Conservation (phyloP, 345 rosid species). For the Balakata baccata region DNA sequence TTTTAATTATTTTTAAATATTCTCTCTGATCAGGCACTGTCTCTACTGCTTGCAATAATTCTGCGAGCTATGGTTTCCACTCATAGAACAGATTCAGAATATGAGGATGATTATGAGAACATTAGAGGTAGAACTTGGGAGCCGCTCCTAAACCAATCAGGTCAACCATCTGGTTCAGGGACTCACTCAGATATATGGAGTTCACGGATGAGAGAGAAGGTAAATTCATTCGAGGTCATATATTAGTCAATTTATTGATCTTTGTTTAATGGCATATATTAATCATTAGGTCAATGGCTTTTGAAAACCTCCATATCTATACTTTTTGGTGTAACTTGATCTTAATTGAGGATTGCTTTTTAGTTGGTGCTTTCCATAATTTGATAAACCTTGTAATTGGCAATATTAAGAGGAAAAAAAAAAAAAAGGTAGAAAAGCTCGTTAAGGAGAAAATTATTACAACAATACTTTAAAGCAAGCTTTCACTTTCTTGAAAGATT, state of each 20-base stretch:
- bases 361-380: neutral
- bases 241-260: neutral
- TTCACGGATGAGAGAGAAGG: conserved; percentile 81
- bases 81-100: conserved; percentile 38
- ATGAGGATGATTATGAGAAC: conserved; percentile 62
- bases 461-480: neutral
- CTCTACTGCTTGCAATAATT: conserved; percentile 64
- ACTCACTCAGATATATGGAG: conserved; percentile 59
- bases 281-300: neutral
- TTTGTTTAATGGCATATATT: neutral
- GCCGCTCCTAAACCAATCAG: conserved; percentile 67
- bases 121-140: conserved; percentile 56
- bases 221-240: conserved; percentile 20
- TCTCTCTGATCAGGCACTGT: conserved; percentile 47
- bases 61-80: conserved; percentile 70
- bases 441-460: neutral
- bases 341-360: neutral
- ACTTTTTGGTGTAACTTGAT: neutral
- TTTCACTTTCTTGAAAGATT: neutral
- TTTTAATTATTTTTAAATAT: neutral
- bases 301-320: neutral
- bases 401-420: neutral
- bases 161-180: conserved; percentile 49
- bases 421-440: neutral
- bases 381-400: neutral